A percentile compares a stretch with the other conserved stretches of the same genome.
Conservation (phyloP, 2,329 filamentous ascomycete genomes). For the Rosellinia necatrix region DNA sequence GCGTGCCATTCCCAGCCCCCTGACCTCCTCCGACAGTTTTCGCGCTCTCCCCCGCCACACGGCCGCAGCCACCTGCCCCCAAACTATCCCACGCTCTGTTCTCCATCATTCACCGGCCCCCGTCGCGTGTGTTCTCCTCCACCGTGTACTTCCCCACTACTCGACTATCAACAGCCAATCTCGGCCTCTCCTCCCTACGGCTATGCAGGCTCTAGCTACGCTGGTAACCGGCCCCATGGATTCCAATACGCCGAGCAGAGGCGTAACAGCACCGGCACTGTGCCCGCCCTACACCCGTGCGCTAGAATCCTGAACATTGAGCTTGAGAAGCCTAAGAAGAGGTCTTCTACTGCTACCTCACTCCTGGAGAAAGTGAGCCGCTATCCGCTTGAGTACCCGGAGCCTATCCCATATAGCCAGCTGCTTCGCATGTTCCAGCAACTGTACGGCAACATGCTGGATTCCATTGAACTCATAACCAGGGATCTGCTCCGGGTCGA, state of each 20-base stretch:
- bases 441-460: conserved; percentile 22
- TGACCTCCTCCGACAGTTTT: conserved; percentile 15
- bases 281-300: not conserved
- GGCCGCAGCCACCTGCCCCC: not conserved
- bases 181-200: not conserved
- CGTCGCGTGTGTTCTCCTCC: conserved; percentile 16
- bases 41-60: conserved; percentile 18
- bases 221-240: not conserved
- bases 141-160: conserved; percentile 8
- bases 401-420: conserved; percentile 11
- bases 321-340: conserved; percentile 18
- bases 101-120: conserved; percentile 12
- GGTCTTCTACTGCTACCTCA: conserved; percentile 3
- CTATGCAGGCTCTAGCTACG: conserved; percentile 3
- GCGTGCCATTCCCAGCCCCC: conserved; percentile 12
- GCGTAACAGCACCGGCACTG: not conserved
- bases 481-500: conserved; percentile 17
- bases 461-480: conserved; percentile 12
- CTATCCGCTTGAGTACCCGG: conserved; percentile 7
- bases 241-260: conserved; percentile 10
- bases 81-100: conserved; percentile 8
- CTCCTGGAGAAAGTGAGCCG: conserved; percentile 17
- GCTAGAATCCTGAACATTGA: conserved; percentile 13
- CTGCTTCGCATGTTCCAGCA: conserved; percentile 25
- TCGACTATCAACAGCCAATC: conserved; percentile 12